Base-by-base conservation (phyloP, 495 filamentous ascomycete species). In the Xylaria nigripes region DNA sequence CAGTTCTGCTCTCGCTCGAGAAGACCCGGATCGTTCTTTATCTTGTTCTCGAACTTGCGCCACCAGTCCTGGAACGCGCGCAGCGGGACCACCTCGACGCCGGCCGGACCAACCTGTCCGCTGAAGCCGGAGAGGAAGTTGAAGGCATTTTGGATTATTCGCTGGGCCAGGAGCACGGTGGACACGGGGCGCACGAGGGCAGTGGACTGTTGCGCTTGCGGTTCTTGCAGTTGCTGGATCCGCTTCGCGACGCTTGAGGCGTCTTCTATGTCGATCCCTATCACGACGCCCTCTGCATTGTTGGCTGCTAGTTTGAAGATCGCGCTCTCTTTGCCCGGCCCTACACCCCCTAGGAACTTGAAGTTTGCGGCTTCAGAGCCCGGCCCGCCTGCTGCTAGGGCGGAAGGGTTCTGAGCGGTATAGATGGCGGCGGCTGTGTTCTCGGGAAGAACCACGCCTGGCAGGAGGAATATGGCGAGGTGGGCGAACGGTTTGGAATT, bases 1-100 rank as follows among this genome's bases (percentile, higher is more conserved):
- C 66, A 78, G 47, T 78, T 75, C 41, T 82, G 85, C 57, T 85
- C 86, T 63, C 88, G 80, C 68, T 97, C 91, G 60, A 99, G 73
- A 70, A 97, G 97, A 7, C 80, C 73, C 2, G 94, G 94, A 74
- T 99, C 93, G 51, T 79, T 72, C 65, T 90, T 84, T 25, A 97
- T 76, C 69, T 81, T 85, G 36, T 80, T 81, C 81, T 99, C 93
- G 74, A 99, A 99, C 70, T 95, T 96, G 47, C 71, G 76, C 93
- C 93, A 99, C 93, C 94, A 99, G 50, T 96, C 90, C 66, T 87
- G 83, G 69, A 99, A 97, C 12, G 84, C 86, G 72, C 85, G 88
- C 50, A 99, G 65, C 30, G 94, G 89, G 21, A 99, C 86, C 12
- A 94, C 83, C 65, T 96, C 92, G 46, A 85, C 78, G 10, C 81